A percentile compares a stretch with the other conserved stretches of the same genome.
Evolutionary conservation across 2,329 filamentous ascomycete species (phyloP).

Genomic region (Ophiocordyceps australis): DNA sequence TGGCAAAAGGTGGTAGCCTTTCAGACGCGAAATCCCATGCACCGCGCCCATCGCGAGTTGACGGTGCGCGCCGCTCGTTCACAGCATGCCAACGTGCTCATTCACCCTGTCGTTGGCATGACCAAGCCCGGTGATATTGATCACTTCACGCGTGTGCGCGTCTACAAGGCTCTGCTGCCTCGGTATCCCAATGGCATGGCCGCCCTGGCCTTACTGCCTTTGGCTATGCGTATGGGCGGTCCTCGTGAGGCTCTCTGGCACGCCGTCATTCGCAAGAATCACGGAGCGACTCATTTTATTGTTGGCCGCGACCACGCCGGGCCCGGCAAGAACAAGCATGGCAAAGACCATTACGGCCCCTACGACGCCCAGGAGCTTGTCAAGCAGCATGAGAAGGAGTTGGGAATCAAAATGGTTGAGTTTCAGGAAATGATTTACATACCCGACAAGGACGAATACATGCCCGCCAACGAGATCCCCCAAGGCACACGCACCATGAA

Average conservation of each 20-base stretch:
- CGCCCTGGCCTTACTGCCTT: constrained; percentile 78
- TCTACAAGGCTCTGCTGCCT: constrained; percentile 92
- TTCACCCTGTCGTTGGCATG: constrained; percentile 94
- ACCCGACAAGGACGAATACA: constrained; percentile 92
- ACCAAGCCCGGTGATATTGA: constrained; percentile 99
- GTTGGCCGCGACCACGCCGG: constrained; percentile 96
- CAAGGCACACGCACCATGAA: constrained; percentile 71
- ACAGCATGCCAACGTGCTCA: constrained; percentile 95
- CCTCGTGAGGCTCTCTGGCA: constrained; percentile 98
- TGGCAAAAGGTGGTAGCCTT: constrained; percentile 97
- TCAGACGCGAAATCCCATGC: constrained; percentile 99
- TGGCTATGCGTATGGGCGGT: constrained; percentile 98
- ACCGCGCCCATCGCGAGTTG: constrained; percentile 92
- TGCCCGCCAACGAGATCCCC: constrained; percentile 76
- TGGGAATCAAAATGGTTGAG: constrained; percentile 95
- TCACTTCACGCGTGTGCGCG: constrained; percentile 97
- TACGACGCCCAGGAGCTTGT: constrained; percentile 95
- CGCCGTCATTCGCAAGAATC: constrained; percentile 99
- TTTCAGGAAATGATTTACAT: constrained; percentile 99
- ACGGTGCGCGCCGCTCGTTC: constrained; percentile 92
- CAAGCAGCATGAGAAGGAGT: constrained; percentile 89
- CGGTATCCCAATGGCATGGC: constrained; percentile 99
- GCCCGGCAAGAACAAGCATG: constrained; percentile 94
- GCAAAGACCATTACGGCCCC: constrained; percentile 91
- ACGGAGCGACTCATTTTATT: constrained; percentile 97